Evolutionary conservation across 371 early-diverging fungal genomes (phyloP).

Genomic region (Batkoa obscura): DNA sequence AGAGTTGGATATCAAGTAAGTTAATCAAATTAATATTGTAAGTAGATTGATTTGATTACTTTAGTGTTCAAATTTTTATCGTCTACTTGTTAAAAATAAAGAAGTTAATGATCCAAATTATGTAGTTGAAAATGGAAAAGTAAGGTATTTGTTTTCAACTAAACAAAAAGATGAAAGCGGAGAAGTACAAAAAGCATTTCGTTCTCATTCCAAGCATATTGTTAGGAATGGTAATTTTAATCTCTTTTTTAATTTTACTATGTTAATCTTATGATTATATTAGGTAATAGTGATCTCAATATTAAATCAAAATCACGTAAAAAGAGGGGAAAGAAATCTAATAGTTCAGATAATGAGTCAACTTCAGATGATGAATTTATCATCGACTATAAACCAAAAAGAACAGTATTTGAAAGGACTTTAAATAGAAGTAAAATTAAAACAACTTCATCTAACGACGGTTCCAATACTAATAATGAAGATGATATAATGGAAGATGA

Average conservation of each 20-base stretch:
- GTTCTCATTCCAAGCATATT: slow-evolving; percentile 16
- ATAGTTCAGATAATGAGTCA: not conserved
- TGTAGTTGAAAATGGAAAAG: slow-evolving; percentile 69
- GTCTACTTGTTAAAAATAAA: slow-evolving; percentile 61
- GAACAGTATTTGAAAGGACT: not conserved
- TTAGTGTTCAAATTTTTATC: slow-evolving; percentile 10
- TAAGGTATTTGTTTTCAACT: slow-evolving; percentile 61
- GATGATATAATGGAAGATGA: slow-evolving; percentile 5
- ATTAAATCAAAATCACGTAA: not conserved
- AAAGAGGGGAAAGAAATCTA: not conserved
- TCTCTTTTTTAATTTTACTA: too few relatives aligned
- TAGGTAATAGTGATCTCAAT: too few relatives aligned
- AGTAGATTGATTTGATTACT: not conserved
- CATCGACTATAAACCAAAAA: not conserved
- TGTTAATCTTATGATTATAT: too few relatives aligned
- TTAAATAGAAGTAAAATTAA: not conserved
- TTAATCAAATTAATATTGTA: not conserved
- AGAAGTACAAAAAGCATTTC: slow-evolving; percentile 49
- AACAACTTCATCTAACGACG: too few relatives aligned
- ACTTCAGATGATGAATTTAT: not conserved
- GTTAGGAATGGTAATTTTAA: not conserved
- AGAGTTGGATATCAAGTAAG: slow-evolving; percentile 80
- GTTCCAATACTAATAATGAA: slow-evolving; percentile 1
- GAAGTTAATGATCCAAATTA: slow-evolving; percentile 80
- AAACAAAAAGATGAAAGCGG: slow-evolving; percentile 54